These are phyloP conservation scores for Shiraia sp. DNA, from an alignment of 2,329 filamentous ascomycete species.

Conservation along the genomic window DNA sequence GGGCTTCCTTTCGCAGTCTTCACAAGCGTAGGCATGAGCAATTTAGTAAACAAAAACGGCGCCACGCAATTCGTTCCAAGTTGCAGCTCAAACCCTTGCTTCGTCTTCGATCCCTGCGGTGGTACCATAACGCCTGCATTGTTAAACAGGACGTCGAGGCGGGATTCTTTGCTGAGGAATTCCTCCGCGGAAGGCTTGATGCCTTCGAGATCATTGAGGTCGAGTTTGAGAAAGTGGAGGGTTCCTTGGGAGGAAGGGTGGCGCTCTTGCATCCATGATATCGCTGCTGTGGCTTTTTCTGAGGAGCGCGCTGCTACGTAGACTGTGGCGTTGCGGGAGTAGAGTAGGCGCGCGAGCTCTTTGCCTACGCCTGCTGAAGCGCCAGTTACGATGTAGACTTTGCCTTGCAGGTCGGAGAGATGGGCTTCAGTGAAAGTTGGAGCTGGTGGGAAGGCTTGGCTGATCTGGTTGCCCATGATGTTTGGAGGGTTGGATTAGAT, in stretches of 20 bases:
- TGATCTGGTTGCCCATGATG: constrained; percentile 21
- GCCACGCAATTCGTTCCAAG: constrained; percentile 49
- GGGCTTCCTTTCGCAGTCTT: constrained; percentile 31
- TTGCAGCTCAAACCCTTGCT: constrained; percentile 34
- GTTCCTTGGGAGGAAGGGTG: constrained; percentile 25
- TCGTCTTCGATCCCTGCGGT: constrained; percentile 24
- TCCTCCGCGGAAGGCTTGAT: constrained; percentile 41
- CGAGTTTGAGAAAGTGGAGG: constrained; percentile 34
- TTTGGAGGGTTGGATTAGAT: background rate
- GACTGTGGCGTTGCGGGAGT: constrained; percentile 58
- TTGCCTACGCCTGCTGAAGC: constrained; percentile 55
- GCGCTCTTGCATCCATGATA: constrained; percentile 47
- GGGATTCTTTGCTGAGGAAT: constrained; percentile 45
- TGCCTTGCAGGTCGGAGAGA: constrained; percentile 44
- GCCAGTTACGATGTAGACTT: constrained; percentile 59
- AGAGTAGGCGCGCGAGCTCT: constrained; percentile 59
- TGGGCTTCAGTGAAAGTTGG: constrained; percentile 29
- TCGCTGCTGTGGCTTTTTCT: constrained; percentile 45
- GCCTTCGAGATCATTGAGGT: constrained; percentile 49
- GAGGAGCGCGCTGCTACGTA: constrained; percentile 58
- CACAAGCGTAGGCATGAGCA: constrained; percentile 42
- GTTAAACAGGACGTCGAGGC: constrained; percentile 49
- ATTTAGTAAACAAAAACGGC: constrained; percentile 46
- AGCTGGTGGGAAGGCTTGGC: constrained; percentile 19
- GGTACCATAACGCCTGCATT: constrained; percentile 42